phyloP scores from a whole-genome alignment of 345 rosid species.

The Melaleuca alternifolia region DNA sequence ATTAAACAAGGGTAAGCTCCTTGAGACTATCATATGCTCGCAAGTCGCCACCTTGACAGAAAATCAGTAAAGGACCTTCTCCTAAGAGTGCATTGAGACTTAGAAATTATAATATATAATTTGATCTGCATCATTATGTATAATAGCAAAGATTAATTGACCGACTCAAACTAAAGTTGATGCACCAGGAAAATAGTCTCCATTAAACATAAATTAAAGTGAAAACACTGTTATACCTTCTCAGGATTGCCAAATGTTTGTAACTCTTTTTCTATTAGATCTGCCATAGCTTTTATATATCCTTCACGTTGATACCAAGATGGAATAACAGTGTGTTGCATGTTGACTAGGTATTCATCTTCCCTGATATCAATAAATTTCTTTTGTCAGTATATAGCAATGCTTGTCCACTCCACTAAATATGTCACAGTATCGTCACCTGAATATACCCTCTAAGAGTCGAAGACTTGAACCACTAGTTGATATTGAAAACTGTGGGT shows the following conservation, averaged over 20 bases:
- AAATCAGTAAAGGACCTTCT: background rate
- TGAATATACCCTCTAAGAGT: conserved; percentile 85
- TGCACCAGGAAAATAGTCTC: background rate
- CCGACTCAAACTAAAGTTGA: background rate
- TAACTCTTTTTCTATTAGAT: conserved; percentile 71
- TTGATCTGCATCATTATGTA: background rate
- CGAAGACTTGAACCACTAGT: conserved; percentile 98
- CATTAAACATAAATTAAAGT: background rate
- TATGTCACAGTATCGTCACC: conserved; percentile 29
- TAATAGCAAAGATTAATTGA: background rate
- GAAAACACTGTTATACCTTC: conserved; percentile 34
- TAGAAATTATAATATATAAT: background rate
- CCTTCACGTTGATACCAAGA: conserved; percentile 99
- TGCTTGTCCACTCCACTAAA: background rate
- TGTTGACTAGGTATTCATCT: conserved; percentile 95
- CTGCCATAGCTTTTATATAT: conserved; percentile 81
- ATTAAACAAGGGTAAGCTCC: background rate
- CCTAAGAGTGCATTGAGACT: background rate
- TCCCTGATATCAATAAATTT: conserved; percentile 43
- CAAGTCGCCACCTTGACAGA: background rate
- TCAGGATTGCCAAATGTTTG: conserved; percentile 51
- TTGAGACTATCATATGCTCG: background rate
- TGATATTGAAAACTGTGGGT: conserved; percentile 98
- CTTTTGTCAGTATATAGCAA: conserved; percentile 4
- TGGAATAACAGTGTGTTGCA: conserved; percentile 98